phyloP scores from a whole-genome alignment of 805 yeast genomes.

The Wickerhamiella occidentalis region DNA sequence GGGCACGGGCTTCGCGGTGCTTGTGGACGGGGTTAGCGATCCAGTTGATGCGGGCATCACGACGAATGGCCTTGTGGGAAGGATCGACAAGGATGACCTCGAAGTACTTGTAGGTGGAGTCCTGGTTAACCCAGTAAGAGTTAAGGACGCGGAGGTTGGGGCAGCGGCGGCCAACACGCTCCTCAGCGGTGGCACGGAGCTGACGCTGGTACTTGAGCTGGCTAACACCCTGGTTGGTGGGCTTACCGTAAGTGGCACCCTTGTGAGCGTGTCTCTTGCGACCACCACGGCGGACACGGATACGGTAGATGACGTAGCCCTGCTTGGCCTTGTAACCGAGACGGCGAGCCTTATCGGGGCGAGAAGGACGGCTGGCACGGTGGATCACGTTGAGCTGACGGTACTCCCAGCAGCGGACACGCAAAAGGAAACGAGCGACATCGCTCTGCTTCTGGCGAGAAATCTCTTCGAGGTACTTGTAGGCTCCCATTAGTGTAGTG shows the following conservation, averaged over 20 bases:
- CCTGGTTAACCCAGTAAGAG: conserved; percentile 99
- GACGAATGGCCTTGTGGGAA: conserved; percentile 95
- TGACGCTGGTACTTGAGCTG: conserved; percentile 99
- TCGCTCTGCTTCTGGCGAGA: conserved; percentile 99
- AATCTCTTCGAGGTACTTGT: conserved; percentile 98
- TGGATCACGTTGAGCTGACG: conserved; percentile 97
- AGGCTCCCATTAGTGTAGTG: conserved; percentile 71
- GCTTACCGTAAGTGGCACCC: conserved; percentile 99
- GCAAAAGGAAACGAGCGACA: conserved; percentile 94
- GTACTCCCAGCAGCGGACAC: conserved; percentile 99
- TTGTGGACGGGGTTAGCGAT: conserved; percentile 99
- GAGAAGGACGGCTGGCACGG: conserved; percentile 97
- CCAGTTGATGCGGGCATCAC: conserved; percentile 99
- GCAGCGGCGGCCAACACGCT: conserved; percentile 98
- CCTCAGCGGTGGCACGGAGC: conserved; percentile 97
- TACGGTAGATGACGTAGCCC: conserved; percentile 96
- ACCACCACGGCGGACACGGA: conserved; percentile 99
- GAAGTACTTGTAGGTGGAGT: conserved; percentile 97
- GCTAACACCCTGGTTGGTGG: conserved; percentile 99
- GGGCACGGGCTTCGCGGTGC: conserved; percentile 99
- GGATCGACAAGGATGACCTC: conserved; percentile 98
- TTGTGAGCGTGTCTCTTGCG: conserved; percentile 99
- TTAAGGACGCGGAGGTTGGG: conserved; percentile 97
- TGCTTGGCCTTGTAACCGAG: conserved; percentile 99
- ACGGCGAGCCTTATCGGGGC: conserved; percentile 99